phyloP scores from a whole-genome alignment of 73 alveolate genomes.

The Breviolum minutum region DNA sequence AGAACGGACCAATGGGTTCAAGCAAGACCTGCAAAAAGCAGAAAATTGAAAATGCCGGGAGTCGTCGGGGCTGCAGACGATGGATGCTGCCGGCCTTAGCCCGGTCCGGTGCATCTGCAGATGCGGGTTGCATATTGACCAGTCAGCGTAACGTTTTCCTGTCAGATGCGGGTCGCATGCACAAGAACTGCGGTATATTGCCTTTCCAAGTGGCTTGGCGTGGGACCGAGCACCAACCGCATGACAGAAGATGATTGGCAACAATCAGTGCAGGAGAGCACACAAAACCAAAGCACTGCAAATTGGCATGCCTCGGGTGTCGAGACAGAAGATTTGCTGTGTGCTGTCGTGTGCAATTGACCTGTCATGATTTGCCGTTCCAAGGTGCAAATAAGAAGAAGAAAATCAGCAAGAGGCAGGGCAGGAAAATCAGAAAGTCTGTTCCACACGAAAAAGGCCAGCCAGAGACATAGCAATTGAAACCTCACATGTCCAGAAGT shows the following conservation, averaged over 20 bases:
- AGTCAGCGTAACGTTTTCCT: no score
- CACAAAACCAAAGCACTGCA: slow-evolving; percentile 44
- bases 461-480: slow-evolving; percentile 43
- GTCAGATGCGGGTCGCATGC: no score
- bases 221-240: slow-evolving; percentile 19
- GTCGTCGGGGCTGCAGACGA: no score
- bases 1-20: no score
- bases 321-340: background rate
- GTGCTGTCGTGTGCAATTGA: background rate
- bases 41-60: no score
- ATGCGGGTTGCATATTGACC: no score
- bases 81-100: no score
- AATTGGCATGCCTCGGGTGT: slow-evolving; percentile 3
- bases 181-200: no score
- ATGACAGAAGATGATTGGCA: background rate
- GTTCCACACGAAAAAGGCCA: slow-evolving; percentile 35
- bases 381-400: background rate
- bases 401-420: slow-evolving; percentile 6
- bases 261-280: slow-evolving; percentile 63
- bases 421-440: background rate
- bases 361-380: background rate
- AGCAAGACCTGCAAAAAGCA: no score
- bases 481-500: background rate
- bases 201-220: slow-evolving; percentile 18
- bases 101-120: no score